phyloP scores from a whole-genome alignment of 2,329 filamentous ascomycete genomes.

The Sporothrix curviconia region DNA sequence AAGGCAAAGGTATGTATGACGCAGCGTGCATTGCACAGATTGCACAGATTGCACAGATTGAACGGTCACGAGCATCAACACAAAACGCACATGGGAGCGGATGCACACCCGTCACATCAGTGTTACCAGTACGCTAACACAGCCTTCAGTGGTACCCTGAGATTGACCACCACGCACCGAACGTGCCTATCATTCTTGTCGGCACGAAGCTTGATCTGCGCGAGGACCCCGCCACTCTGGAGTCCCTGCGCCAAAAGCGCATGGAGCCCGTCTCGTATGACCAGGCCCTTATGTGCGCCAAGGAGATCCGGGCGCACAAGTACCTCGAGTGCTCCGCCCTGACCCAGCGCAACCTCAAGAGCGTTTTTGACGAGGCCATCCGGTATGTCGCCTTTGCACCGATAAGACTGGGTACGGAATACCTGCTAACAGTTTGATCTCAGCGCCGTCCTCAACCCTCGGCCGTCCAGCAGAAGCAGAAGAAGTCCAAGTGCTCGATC shows the following conservation, averaged over 20 bases:
- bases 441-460: conserved; percentile 66
- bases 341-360: conserved; percentile 95
- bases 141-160: conserved; percentile 80
- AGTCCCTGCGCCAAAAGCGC: conserved; percentile 79
- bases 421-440: background rate
- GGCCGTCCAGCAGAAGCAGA: conserved; percentile 52
- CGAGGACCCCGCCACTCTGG: conserved; percentile 76
- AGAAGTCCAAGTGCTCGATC: conserved; percentile 63
- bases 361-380: conserved; percentile 97
- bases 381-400: conserved; percentile 53
- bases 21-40: no score
- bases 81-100: conserved; percentile 2
- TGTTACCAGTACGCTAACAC: conserved; percentile 4
- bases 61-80: background rate
- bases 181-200: conserved; percentile 92
- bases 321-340: conserved; percentile 97
- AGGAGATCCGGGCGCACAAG: conserved; percentile 93
- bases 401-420: no score
- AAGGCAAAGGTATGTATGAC: conserved; percentile 73
- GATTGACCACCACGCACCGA: conserved; percentile 92
- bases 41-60: no score
- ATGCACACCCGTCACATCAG: background rate
- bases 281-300: conserved; percentile 79
- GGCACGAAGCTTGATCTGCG: conserved; percentile 94
- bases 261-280: conserved; percentile 98